Evolutionary conservation across 495 filamentous ascomycete species (phyloP), one percentile per base, ranked within the genome.

Genomic region (Penicillium mononematosum): DNA sequence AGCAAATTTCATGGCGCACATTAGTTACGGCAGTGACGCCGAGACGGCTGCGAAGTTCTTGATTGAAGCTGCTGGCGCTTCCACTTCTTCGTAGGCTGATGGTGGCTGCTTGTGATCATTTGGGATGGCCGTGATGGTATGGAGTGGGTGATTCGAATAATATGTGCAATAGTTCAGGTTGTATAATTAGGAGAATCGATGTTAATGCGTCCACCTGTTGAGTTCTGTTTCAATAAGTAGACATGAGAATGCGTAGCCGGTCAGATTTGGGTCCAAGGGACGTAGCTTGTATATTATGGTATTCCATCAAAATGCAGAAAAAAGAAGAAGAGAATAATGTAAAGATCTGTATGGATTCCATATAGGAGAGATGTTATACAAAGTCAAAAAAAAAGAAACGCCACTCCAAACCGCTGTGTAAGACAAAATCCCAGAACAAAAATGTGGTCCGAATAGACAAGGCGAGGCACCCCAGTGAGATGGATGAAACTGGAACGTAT

Each of bases 21-120:
- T 87, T 53, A 72, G 68, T 0, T 87, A 86, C 61, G 72, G 69
- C 0, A 52, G 56, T 16, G 70, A 85, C 63, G 81, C 78, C 0
- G 55, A 59, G 10, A 64, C 69, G 4, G 82, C 82, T 9, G 82
- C 83, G 7, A 47, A 73, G 32, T 85, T 83, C 53, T 50, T 78
- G 50, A 46, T 71, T 16, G 47, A 63, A 49, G 70, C 72, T 50
- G 69, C 68, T 41, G 72, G 72, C 0, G 2, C 69, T 51, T 60
- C 59, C 24, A 38, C 34, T n/a, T 38, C 34, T 38, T 38, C 34
- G 1, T 59, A 46, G 45, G 10, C 19, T 31, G 50, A 20, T 29
- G 9, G 29, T 53, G 20, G 24, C 27, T 24, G 24, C 17, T 24
- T 25, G 45, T 47, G 16, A 1, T 14, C 25, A 5, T 17, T 24